Conservation (phyloP, 371 early-diverging fungal species). For the Thermomucor indicae-seudaticae region DNA sequence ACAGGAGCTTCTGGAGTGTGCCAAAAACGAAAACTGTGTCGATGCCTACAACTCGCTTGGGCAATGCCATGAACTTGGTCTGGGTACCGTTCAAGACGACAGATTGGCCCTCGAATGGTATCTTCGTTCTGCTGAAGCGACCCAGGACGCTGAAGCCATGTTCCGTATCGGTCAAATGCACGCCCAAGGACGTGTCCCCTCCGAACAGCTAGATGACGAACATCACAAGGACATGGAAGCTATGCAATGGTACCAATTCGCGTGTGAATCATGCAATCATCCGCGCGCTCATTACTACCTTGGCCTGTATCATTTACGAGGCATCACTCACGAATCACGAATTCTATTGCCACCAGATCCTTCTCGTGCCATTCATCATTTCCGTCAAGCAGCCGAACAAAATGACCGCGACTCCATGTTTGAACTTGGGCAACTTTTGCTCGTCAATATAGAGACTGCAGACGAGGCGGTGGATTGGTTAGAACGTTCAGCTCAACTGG, state of each 20-base stretch:
- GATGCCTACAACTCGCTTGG: conserved; percentile 37
- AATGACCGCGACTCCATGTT: conserved; percentile 34
- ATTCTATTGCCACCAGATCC: conserved; percentile 9
- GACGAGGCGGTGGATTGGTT: conserved; percentile 24
- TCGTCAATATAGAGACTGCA: conserved; percentile 4
- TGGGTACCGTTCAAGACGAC: conserved; percentile 44
- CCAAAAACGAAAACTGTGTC: conserved; percentile 31
- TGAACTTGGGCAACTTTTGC: conserved; percentile 23
- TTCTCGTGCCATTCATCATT: conserved; percentile 21
- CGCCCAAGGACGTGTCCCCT: conserved; percentile 17
- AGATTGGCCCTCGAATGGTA: conserved; percentile 41
- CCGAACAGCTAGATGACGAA: conserved; percentile 3
- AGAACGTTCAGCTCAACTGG: conserved; percentile 29
- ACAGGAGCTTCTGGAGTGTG: conserved; percentile 38
- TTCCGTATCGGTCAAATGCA: conserved; percentile 41
- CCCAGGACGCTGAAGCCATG: conserved; percentile 41
- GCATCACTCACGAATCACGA: conserved; percentile 9
- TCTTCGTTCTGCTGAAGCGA: conserved; percentile 25
- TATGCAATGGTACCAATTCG: conserved; percentile 25
- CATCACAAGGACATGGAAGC: conserved; percentile 28
- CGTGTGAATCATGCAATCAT: conserved; percentile 26
- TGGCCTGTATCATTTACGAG: conserved; percentile 29
- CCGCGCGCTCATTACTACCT: conserved; percentile 28
- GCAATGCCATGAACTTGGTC: conserved; percentile 43
- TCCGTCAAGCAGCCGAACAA: conserved; percentile 31